phyloP scores from a whole-genome alignment of 306 rosid genomes.

The Heteromeles arbutifolia region DNA sequence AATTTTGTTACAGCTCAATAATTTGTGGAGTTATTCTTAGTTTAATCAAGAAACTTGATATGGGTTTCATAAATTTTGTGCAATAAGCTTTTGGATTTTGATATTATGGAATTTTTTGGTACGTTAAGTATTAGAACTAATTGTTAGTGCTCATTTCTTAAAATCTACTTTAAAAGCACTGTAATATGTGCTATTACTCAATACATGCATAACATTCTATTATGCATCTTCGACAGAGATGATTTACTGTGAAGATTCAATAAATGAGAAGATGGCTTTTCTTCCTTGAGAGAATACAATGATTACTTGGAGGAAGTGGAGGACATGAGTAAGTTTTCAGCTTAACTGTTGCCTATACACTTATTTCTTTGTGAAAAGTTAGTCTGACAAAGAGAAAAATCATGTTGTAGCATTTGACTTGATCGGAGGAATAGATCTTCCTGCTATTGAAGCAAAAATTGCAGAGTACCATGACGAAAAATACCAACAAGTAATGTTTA shows the following conservation, averaged over 20 bases:
- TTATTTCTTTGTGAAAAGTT: background rate
- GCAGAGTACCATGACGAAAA: too few relatives aligned
- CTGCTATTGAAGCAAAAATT: too few relatives aligned
- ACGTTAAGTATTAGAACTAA: too few relatives aligned
- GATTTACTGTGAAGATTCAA: constrained; percentile 45
- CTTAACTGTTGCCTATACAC: background rate
- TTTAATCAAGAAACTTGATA: too few relatives aligned
- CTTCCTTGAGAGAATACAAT: constrained; percentile 74
- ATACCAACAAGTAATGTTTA: too few relatives aligned
- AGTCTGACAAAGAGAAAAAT: constrained; percentile 1
- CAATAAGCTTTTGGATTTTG: too few relatives aligned
- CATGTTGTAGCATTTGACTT: constrained; percentile 50
- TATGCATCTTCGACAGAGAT: background rate
- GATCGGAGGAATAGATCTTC: constrained; percentile 67
- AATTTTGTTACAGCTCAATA: too few relatives aligned
- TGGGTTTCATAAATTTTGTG: too few relatives aligned
- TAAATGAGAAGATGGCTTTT: constrained; percentile 81
- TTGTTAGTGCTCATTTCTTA: too few relatives aligned
- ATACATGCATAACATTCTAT: background rate
- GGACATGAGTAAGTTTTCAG: constrained; percentile 62
- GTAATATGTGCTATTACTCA: background rate
- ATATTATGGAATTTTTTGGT: too few relatives aligned
- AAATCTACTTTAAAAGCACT: background rate
- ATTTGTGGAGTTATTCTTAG: too few relatives aligned
- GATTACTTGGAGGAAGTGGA: constrained; percentile 96